A percentile compares a stretch with the other conserved stretches of the same genome.
phyloP scores from a whole-genome alignment of 1,284 basidiomycete genomes.

The Amylostereum areolatum region DNA sequence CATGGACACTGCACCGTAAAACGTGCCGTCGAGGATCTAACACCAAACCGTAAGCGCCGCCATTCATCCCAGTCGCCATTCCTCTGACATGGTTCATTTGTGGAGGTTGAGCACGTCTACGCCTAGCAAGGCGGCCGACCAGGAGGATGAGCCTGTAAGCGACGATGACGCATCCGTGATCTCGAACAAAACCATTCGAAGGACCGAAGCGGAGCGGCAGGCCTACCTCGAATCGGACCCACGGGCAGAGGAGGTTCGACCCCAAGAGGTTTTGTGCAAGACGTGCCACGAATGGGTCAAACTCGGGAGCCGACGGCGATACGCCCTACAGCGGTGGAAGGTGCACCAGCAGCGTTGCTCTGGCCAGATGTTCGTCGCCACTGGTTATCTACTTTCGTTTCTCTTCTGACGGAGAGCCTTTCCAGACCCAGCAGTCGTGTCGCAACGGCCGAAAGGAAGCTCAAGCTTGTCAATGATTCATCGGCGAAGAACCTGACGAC shows the following conservation, averaged over 20 bases:
- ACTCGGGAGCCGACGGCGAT: constrained; percentile 34
- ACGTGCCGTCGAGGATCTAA: constrained; percentile 27
- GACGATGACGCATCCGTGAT: not conserved
- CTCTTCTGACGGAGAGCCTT: not conserved
- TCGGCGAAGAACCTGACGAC: constrained; percentile 43
- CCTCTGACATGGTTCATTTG: constrained; percentile 1
- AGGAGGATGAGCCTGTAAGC: too few species aligned
- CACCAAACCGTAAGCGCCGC: constrained; percentile 20
- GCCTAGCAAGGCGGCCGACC: constrained; percentile 5
- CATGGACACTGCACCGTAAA: constrained; percentile 51
- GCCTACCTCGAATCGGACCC: constrained; percentile 47
- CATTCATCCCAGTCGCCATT: constrained; percentile 12
- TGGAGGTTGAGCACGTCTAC: not conserved
- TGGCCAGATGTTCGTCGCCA: constrained; percentile 29
- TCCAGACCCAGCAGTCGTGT: constrained; percentile 48
- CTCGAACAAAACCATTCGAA: not conserved
- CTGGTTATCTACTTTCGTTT: not conserved
- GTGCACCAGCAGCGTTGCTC: constrained; percentile 41
- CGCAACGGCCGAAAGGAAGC: constrained; percentile 51
- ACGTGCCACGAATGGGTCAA: constrained; percentile 57
- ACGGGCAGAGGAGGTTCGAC: constrained; percentile 39
- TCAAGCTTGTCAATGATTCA: constrained; percentile 53
- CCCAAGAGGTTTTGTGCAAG: constrained; percentile 48
- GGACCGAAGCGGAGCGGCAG: constrained; percentile 41
- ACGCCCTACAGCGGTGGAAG: constrained; percentile 46